Conservation (phyloP, 2,329 filamentous ascomycete species). For the Hypomyces rosellus region DNA sequence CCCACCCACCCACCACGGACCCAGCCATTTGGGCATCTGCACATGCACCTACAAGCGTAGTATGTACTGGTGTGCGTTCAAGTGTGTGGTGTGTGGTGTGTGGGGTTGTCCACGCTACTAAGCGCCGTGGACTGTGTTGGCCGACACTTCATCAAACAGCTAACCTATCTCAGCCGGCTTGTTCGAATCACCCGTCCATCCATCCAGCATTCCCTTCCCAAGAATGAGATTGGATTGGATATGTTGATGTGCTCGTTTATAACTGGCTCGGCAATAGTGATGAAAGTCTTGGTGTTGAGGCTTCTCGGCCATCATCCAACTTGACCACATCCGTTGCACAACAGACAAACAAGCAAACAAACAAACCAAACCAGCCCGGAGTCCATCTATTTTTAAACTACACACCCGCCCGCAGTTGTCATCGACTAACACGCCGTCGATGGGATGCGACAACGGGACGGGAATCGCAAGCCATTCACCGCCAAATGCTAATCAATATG, state of each 20-base stretch:
- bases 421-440: too few relatives aligned
- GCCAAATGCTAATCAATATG: too few relatives aligned
- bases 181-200: not conserved
- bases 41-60: too few relatives aligned
- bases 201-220: constrained; percentile 3
- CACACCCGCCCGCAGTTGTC: too few relatives aligned
- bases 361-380: too few relatives aligned
- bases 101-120: constrained; percentile 4
- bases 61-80: not conserved
- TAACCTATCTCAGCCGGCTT: constrained; percentile 1
- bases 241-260: not conserved
- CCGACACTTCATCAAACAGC: constrained; percentile 4
- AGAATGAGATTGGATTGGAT: constrained; percentile 4
- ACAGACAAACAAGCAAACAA: too few relatives aligned
- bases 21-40: constrained; percentile 7
- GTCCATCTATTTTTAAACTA: constrained; percentile 3
- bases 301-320: not conserved
- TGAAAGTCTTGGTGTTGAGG: constrained; percentile 9
- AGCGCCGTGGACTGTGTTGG: constrained; percentile 11
- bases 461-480: not conserved
- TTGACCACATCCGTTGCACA: too few relatives aligned
- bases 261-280: not conserved
- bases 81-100: too few relatives aligned
- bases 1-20: not conserved
- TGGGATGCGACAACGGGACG: too few relatives aligned